Conservation (phyloP, 2,329 filamentous ascomycete species). For the Biscogniauxia marginata region DNA sequence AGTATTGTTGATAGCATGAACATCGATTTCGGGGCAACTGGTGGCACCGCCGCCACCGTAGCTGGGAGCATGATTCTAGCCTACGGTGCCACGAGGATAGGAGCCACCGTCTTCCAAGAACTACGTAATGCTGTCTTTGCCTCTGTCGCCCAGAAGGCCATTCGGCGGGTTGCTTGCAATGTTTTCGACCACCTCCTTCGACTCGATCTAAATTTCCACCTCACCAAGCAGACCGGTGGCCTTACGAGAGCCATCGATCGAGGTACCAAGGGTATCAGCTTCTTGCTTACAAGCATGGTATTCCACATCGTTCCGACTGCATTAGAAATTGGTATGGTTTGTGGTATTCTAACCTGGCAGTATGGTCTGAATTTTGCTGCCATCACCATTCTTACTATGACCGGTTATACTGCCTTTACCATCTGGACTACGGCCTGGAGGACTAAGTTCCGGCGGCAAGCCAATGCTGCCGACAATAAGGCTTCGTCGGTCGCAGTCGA, state of each 20-base stretch:
- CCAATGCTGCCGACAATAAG: constrained; percentile 94
- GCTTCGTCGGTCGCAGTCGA: constrained; percentile 95
- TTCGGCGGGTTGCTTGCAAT: constrained; percentile 83
- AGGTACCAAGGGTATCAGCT: constrained; percentile 98
- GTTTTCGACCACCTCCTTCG: constrained; percentile 89
- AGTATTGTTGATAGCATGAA: constrained; percentile 98
- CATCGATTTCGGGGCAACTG: constrained; percentile 80
- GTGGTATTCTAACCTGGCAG: constrained; percentile 93
- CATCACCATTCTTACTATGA: constrained; percentile 88
- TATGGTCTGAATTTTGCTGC: constrained; percentile 90
- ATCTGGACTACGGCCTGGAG: constrained; percentile 96
- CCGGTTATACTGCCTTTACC: constrained; percentile 92
- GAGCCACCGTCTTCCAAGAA: constrained; percentile 88
- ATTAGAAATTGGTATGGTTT: constrained; percentile 92
- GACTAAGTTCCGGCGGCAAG: constrained; percentile 91
- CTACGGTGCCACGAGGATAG: constrained; percentile 85
- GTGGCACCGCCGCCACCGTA: constrained; percentile 85
- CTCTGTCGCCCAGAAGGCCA: constrained; percentile 94
- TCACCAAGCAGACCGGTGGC: constrained; percentile 91
- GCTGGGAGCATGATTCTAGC: constrained; percentile 92
- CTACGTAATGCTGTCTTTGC: constrained; percentile 95
- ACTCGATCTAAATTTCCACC: constrained; percentile 89
- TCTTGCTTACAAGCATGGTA: constrained; percentile 95
- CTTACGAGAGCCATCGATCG: constrained; percentile 92
- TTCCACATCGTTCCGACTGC: constrained; percentile 95